A percentile compares a stretch with the other conserved stretches of the same genome.
phyloP scores from a whole-genome alignment of 148 eudicot species.

The Euryodendron excelsum region DNA sequence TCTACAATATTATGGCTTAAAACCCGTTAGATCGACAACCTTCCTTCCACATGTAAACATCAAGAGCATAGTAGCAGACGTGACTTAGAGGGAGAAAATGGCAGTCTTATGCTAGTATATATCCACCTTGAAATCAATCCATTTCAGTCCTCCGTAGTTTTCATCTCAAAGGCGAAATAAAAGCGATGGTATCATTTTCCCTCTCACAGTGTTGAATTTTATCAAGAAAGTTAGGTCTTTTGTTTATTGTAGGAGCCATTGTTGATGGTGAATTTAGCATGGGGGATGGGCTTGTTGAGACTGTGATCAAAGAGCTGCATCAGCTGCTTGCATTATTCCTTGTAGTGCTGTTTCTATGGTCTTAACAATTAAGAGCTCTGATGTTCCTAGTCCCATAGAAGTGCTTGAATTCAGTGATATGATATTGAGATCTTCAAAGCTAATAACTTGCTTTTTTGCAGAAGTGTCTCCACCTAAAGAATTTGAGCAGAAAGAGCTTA shows the following conservation, averaged over 20 bases:
- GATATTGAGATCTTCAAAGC: constrained; percentile 2
- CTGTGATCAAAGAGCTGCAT: constrained; percentile 13
- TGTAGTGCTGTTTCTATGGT: constrained; percentile 15
- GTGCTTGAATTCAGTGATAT: constrained; percentile 6
- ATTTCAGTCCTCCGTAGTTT: constrained; percentile 12
- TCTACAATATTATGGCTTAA: constrained; percentile 16
- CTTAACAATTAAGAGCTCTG: constrained; percentile 17
- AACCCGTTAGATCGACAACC: constrained; percentile 15
- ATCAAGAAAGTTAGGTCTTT: constrained; percentile 15
- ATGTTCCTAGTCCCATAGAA: constrained; percentile 8
- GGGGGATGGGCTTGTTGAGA: constrained; percentile 8
- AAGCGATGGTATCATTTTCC: constrained; percentile 15
- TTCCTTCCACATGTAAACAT: constrained; percentile 13
- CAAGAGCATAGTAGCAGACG: constrained; percentile 7
- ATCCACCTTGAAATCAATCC: constrained; percentile 19
- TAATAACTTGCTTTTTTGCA: constrained; percentile 10
- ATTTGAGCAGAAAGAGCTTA: constrained; percentile 8
- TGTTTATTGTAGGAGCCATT: constrained; percentile 23
- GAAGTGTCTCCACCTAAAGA: constrained; percentile 20
- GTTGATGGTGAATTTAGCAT: constrained; percentile 14
- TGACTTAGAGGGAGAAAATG: not conserved
- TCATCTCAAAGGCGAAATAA: constrained; percentile 10
- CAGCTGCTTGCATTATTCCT: constrained; percentile 1
- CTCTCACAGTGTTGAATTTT: constrained; percentile 9
- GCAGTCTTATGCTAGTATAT: constrained; percentile 13